Percentiles rank a stretch among this genome's conserved stretches.
These are phyloP conservation scores for Thozetella sp. DNA, from an alignment of 495 filamentous ascomycete species.

Conservation along the genomic window DNA sequence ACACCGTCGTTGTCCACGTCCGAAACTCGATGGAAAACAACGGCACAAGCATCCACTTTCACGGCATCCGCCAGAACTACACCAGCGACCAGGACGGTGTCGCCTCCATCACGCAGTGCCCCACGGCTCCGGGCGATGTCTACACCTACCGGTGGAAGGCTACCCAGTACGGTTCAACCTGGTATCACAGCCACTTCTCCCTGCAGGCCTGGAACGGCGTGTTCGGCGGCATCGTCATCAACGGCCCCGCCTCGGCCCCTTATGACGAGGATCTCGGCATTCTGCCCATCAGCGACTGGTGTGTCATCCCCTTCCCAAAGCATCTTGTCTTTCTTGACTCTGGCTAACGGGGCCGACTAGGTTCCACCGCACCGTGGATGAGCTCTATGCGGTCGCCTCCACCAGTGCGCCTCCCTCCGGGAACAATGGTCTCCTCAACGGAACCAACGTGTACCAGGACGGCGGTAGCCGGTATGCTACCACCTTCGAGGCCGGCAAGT, in stretches of 20 bases:
- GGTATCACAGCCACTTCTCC: conserved; percentile 68
- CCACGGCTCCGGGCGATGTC: conserved; percentile 51
- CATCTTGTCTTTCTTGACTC: background rate
- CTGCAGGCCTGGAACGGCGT: background rate
- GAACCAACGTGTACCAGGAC: conserved; percentile 40
- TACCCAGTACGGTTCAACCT: conserved; percentile 59
- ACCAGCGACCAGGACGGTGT: conserved; percentile 67
- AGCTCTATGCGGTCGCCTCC: conserved; percentile 31
- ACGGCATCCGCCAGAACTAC: conserved; percentile 65
- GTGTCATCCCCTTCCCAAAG: too few species aligned
- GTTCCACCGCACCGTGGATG: conserved; percentile 39
- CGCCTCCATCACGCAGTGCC: conserved; percentile 58
- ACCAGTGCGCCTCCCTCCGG: conserved; percentile 36
- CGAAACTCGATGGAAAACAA: conserved; percentile 62
- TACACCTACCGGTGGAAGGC: conserved; percentile 46
- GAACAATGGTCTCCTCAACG: conserved; percentile 54
- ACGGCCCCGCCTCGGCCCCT: conserved; percentile 50
- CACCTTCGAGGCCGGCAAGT: conserved; percentile 43
- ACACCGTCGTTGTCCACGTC: conserved; percentile 46
- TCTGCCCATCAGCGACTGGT: conserved; percentile 48
- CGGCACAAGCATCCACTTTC: conserved; percentile 62
- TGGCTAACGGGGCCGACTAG: conserved; percentile 6
- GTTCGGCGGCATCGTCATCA: conserved; percentile 46
- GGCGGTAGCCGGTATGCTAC: conserved; percentile 38
- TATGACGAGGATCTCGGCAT: conserved; percentile 57